Evolutionary conservation across 1,284 basidiomycete species (phyloP), one percentile per base, ranked within the genome.

Genomic region (Boletus holoroseus): DNA sequence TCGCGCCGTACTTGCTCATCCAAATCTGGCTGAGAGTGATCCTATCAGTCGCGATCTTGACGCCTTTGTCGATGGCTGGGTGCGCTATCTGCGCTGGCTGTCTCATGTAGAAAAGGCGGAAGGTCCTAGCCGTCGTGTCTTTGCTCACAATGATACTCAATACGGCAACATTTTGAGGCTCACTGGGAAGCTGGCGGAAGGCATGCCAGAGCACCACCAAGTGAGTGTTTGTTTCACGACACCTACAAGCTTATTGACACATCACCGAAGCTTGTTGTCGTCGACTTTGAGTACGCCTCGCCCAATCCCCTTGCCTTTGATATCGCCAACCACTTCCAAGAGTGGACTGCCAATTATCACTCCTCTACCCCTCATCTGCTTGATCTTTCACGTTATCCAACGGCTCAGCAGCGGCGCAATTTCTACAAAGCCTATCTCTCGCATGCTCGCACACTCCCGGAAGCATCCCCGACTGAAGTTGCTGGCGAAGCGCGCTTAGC

Each of bases 311-410:
- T 91, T 3, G 88, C 90, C 2, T 94, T 85, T 70, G 94, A 97
- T 67, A 92, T 97, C 61, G 93, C 88, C 53, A 96, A 96, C 71
- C 93, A 96, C 71, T 96, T 95, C 71, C 85, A 91, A 65, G 94
- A 96, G 71, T 96, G 94, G 93, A 88, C 88, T 26, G 88, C 91
- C 16, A 79, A 95, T 69, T 97, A 96, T 68, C 87, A 91, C 64
- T 77, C 79, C 6, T 66, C 77, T 20, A 81, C 79, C 0, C 88
- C 93, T 40, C 90, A 94, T 58, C 61, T 93, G 49, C 80, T 88
- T 40, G 73, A 83, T 49, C 75, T 78, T 55, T 73, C 76, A 18
- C 75, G 74, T 5, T 95, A 94, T 71, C 94, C 94, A 5, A 82
- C 81, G 1, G 58, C 62, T n/a, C 73, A 76, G 31, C 77, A 96